Evolutionary conservation across 768 basidiomycete genomes (phyloP).

Genomic region (Termitomyces sp.): DNA sequence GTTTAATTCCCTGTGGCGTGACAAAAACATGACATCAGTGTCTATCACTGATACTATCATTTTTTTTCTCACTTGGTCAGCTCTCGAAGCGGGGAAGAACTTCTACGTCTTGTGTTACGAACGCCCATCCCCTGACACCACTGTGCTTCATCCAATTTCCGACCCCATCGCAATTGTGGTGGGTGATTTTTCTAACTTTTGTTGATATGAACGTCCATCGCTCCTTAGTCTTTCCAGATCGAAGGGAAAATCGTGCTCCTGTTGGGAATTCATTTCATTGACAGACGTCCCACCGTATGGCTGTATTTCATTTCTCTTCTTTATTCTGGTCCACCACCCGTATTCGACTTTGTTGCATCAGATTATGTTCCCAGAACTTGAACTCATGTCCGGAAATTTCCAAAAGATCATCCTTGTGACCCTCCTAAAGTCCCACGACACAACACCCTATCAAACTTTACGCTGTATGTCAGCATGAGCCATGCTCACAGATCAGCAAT

Average conservation of each 20-base stretch:
- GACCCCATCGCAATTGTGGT: not conserved
- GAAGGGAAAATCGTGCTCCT: not conserved
- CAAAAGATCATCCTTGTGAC: not conserved
- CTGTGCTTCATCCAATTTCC: not conserved
- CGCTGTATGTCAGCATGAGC: not conserved
- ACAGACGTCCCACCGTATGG: not conserved
- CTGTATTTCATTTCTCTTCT: not conserved
- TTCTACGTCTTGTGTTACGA: not conserved
- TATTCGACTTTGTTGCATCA: not conserved
- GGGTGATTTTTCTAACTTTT: not conserved
- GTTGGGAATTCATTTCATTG: not conserved
- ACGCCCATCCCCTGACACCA: not conserved
- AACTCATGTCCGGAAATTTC: not conserved
- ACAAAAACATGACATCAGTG: not conserved
- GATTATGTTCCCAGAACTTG: too few species aligned
- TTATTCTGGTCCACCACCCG: not conserved
- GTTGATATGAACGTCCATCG: not conserved
- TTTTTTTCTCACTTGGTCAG: not conserved
- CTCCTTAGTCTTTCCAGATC: not conserved
- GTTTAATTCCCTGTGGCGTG: not conserved
- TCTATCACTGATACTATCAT: constrained; percentile 9
- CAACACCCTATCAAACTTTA: not conserved
- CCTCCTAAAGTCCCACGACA: not conserved
- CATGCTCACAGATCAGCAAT: not conserved
- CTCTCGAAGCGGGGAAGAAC: not conserved